Evolutionary conservation across 768 basidiomycete genomes (phyloP).

Genomic region (Pholiota microspora): DNA sequence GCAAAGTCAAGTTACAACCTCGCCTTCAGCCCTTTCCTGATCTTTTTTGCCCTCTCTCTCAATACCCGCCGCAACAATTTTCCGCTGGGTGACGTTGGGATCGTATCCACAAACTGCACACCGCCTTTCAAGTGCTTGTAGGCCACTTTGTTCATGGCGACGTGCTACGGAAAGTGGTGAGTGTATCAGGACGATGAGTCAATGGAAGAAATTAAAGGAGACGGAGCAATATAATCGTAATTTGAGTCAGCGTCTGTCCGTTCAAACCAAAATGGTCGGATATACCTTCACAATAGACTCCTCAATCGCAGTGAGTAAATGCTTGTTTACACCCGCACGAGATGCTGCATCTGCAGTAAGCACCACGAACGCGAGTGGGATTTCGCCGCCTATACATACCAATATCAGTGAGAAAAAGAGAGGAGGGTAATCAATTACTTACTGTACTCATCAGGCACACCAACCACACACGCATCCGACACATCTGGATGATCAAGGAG

Average conservation of each 20-base stretch:
- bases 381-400: slow-evolving; percentile 49
- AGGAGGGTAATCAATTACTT: slow-evolving; percentile 9
- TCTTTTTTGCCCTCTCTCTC: slow-evolving; percentile 44
- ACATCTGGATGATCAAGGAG: slow-evolving; percentile 61
- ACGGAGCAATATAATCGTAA: background rate
- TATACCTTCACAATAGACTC: slow-evolving; percentile 45
- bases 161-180: slow-evolving; percentile 35
- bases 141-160: slow-evolving; percentile 49
- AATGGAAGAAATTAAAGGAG: too few species aligned
- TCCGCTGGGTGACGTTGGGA: slow-evolving; percentile 67
- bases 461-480: slow-evolving; percentile 61
- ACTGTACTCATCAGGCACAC: slow-evolving; percentile 66
- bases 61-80: slow-evolving; percentile 49
- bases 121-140: slow-evolving; percentile 64
- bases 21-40: slow-evolving; percentile 15
- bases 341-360: slow-evolving; percentile 40
- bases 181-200: background rate
- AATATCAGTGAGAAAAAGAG: background rate
- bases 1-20: slow-evolving; percentile 23
- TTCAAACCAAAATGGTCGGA: too few species aligned
- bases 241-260: background rate
- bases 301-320: slow-evolving; percentile 34
- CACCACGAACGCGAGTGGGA: slow-evolving; percentile 69
- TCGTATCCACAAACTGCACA: slow-evolving; percentile 50
- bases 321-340: slow-evolving; percentile 28